Conservation (phyloP, 306 rosid genomes). For the Arachis hypogaea region DNA sequence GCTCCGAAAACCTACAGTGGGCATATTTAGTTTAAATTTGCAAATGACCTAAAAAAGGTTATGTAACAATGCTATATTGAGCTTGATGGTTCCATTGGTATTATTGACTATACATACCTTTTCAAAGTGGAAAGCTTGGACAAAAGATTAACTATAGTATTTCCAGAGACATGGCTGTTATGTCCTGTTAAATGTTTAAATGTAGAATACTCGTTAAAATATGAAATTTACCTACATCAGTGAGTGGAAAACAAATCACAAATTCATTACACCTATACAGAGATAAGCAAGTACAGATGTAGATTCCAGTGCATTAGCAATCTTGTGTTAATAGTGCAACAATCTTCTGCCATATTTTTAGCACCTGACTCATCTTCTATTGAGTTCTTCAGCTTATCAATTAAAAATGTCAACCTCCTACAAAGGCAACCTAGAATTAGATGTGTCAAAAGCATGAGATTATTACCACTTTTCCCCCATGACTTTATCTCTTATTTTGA, state of each 20-base stretch:
- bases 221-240: constrained; percentile 7
- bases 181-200: constrained; percentile 63
- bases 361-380: constrained; percentile 47
- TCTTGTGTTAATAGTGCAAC: constrained; percentile 79
- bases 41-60: constrained; percentile 20
- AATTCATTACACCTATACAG: constrained; percentile 62
- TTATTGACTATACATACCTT: constrained; percentile 73
- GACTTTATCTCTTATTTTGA: background rate
- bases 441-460: constrained; percentile 27
- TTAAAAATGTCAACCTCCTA: constrained; percentile 75
- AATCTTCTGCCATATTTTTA: constrained; percentile 48
- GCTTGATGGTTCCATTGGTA: constrained; percentile 28
- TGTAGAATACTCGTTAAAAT: constrained; percentile 33
- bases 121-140: constrained; percentile 72
- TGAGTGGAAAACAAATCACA: constrained; percentile 27
- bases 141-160: constrained; percentile 62
- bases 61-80: constrained; percentile 13
- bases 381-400: constrained; percentile 61
- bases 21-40: constrained; percentile 17
- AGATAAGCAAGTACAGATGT: constrained; percentile 71
- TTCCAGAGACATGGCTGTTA: constrained; percentile 74
- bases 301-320: constrained; percentile 70
- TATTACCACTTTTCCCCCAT: background rate
- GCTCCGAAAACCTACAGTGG: constrained; percentile 68
- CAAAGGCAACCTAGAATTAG: constrained; percentile 35